These are phyloP conservation scores for Salix dunnii DNA, from an alignment of 345 rosid species.

Conservation along the genomic window DNA sequence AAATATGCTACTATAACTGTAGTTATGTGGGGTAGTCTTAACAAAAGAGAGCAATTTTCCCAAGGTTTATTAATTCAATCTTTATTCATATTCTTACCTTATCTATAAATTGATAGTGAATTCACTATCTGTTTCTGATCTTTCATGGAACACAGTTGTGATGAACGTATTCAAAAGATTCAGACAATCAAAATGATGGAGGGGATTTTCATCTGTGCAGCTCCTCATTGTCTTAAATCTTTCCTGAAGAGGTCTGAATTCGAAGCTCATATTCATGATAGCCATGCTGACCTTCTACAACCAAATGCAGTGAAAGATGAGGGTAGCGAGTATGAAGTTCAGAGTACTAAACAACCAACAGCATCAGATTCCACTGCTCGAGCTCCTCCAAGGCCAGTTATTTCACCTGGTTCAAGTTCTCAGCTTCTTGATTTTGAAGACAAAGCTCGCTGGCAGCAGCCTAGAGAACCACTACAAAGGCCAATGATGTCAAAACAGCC, in stretches of 20 bases:
- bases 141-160: slow-evolving; percentile 54
- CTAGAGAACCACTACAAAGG: slow-evolving; percentile 53
- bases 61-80: neutral
- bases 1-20: neutral
- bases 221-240: slow-evolving; percentile 94
- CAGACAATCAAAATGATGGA: slow-evolving; percentile 97
- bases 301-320: slow-evolving; percentile 68
- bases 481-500: slow-evolving; percentile 49
- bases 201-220: slow-evolving; percentile 95
- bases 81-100: neutral
- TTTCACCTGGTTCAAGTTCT: slow-evolving; percentile 51
- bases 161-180: slow-evolving; percentile 92
- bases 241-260: slow-evolving; percentile 77
- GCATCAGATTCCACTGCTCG: slow-evolving; percentile 65
- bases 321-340: slow-evolving; percentile 67
- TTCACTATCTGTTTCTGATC: slow-evolving; percentile 9
- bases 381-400: slow-evolving; percentile 50
- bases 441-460: slow-evolving; percentile 45
- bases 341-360: slow-evolving; percentile 61
- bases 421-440: slow-evolving; percentile 60
- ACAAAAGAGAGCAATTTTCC: neutral
- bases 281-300: slow-evolving; percentile 61
- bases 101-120: neutral
- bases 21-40: neutral
- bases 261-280: slow-evolving; percentile 68